Base-by-base conservation (phyloP, 257 asterid genomes). In the Nicotiana obtusifolia region DNA sequence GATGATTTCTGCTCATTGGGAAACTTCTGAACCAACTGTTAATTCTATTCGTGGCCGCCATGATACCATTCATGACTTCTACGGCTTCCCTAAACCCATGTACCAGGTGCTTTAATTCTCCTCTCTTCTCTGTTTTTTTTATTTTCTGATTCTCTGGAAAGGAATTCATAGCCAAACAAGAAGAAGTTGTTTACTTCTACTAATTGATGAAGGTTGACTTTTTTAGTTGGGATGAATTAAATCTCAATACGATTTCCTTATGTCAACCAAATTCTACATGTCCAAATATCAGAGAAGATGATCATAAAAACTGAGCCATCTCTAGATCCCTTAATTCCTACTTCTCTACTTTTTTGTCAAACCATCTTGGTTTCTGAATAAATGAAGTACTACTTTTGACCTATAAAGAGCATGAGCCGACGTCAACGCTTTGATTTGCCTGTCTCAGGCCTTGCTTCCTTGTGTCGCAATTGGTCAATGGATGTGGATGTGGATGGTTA, bases 1-100 rank as follows among this genome's bases (percentile, higher is more conserved):
- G 75, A 49, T 89, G 52, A 78, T 93, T 26, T 93, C 97, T 3
- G 97, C 92, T 53, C 97, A 93, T 84, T 93, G 97, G 97, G 97
- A 93, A 67, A 93, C 97, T 64, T 31, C 84, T 7, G 87, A 84
- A n/a, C 98, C 98, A 35, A 49, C 94, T 30, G 85, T 93, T 87
- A 92, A 87, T 87, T 86, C 87, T 83, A 59, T 92, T 67, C 37
- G 76, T 47, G 98, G 95, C 49, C 84, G 85, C 13, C 67, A 84
- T 16, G 90, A 88, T 7, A 93, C 97, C 76, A 93, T 93, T 78
- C 78, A 93, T 84, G 98, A 93, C 79, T 93, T 93, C 88, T 93
- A 92, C 87, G 85, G 85, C 75, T 93, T 93, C 83, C 95, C 98
- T 85, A 83, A 87, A 69, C 88, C 86, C 47, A 86, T 93, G 91